These are phyloP conservation scores for Dictyostelium intermedium DNA, from an alignment of 78 protist species.

Conservation along the genomic window DNA sequence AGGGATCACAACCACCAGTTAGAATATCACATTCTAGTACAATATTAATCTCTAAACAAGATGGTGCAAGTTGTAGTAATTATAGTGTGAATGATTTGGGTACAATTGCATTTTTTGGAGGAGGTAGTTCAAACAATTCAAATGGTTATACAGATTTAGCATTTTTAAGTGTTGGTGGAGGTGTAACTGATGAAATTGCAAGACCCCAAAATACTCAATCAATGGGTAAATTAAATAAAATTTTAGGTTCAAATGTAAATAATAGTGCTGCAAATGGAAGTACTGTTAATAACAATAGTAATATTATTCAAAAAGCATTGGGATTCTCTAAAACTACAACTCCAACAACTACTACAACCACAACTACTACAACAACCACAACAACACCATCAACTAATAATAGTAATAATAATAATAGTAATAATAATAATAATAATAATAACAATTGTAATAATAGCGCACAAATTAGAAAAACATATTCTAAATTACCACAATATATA, in stretches of 20 bases:
- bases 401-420: no score
- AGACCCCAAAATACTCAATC: constrained; percentile 49
- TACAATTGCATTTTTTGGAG: constrained; percentile 47
- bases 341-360: not conserved
- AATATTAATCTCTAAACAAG: not conserved
- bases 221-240: constrained; percentile 14
- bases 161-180: constrained; percentile 37
- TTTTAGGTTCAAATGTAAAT: constrained; percentile 18
- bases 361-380: not conserved
- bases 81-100: not conserved
- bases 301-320: not conserved
- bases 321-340: not conserved
- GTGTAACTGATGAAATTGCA: constrained; percentile 35
- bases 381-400: constrained; percentile 6
- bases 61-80: not conserved
- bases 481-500: constrained; percentile 42
- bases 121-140: not conserved
- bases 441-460: not conserved
- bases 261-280: not conserved
- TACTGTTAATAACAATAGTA: not conserved
- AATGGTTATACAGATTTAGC: constrained; percentile 25
- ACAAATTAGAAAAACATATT: constrained; percentile 26
- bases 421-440: not conserved
- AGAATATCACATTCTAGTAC: constrained; percentile 3
- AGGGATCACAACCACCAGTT: constrained; percentile 27